phyloP scores from a whole-genome alignment of 2,329 filamentous ascomycete genomes.

The Apiospora arundinis region DNA sequence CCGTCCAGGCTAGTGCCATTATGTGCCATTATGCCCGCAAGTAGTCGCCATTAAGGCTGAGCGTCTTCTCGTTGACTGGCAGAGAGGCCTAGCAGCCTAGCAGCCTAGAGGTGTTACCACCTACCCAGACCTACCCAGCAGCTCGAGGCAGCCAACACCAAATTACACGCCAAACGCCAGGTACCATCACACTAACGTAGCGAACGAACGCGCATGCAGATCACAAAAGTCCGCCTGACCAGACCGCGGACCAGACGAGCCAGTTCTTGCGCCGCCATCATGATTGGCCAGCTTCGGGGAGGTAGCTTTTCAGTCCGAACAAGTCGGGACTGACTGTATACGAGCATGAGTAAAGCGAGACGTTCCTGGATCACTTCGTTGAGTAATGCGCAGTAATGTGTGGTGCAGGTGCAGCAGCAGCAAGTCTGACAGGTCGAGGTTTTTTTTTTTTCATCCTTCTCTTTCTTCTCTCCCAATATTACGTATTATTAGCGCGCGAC shows the following conservation, averaged over 20 bases:
- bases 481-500: not conserved
- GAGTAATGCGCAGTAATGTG: not conserved
- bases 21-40: not conserved
- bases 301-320: not conserved
- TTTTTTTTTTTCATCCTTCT: too few relatives aligned
- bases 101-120: too few relatives aligned
- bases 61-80: not conserved
- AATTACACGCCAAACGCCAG: too few relatives aligned
- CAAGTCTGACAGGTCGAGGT: too few relatives aligned
- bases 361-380: not conserved
- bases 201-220: too few relatives aligned
- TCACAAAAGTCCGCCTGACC: too few relatives aligned
- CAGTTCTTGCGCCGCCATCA: not conserved
- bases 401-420: not conserved
- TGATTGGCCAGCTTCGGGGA: not conserved
- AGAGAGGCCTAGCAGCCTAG: too few relatives aligned
- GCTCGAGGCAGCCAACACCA: not conserved
- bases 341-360: not conserved
- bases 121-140: not conserved
- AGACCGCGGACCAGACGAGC: too few relatives aligned
- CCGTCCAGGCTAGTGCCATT: not conserved
- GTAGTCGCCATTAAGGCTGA: constrained; percentile 10
- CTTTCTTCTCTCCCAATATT: too few relatives aligned
- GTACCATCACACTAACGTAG: too few relatives aligned
- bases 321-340: not conserved